Evolutionary conservation across 2,329 filamentous ascomycete genomes (phyloP), one percentile per base, ranked within the genome.

Genomic region (Septoria linicola): DNA sequence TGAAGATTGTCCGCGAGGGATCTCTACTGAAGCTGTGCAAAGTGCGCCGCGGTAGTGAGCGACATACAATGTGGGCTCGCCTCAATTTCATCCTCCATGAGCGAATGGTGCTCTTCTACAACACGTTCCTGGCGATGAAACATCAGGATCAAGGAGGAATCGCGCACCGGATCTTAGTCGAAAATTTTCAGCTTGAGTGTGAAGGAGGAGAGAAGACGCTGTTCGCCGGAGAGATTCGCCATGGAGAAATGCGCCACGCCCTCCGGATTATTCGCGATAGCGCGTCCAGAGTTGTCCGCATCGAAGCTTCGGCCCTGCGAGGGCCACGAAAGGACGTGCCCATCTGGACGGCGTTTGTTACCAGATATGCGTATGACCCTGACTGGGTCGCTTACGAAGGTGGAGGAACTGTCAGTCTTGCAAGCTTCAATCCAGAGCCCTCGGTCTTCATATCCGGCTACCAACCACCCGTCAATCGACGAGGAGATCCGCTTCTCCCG

Each of bases 271-370:
- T 75, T 59, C 67, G 70, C 35, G 81, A 84, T 51, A 66, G 59
- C 13, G 68, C 73, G 17, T 78, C 78, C 1, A 73, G 75, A 8
- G 75, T 75, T 3, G 69, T 84, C 0, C 71, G 81, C 8, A 71
- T 84, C 19, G 79, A 83, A 61, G 78, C 78, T n/a, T 77, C 78
- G 0, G 69, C 81, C 27, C 71, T 75, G 21, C 70, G 74, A 20
- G 80, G 81, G 1, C 72, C 74, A 1, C 72, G 77, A 66, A 74
- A 76, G 57, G 70, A 73, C 16, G 76, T 79, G 2, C 81, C 81
- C 0, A 77, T 84, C 49, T 84, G 81, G 81, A 84, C 80, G 2
- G 77, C 78, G 0, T 81, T 81, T 54, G 71, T 81, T 16, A 59
- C 56, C 3, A 50, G 34, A 11, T 73, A 76, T 48, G 66, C 80